These are phyloP conservation scores for Fusarium dimerum DNA, from an alignment of 2,329 filamentous ascomycete genomes.

Conservation along the genomic window DNA sequence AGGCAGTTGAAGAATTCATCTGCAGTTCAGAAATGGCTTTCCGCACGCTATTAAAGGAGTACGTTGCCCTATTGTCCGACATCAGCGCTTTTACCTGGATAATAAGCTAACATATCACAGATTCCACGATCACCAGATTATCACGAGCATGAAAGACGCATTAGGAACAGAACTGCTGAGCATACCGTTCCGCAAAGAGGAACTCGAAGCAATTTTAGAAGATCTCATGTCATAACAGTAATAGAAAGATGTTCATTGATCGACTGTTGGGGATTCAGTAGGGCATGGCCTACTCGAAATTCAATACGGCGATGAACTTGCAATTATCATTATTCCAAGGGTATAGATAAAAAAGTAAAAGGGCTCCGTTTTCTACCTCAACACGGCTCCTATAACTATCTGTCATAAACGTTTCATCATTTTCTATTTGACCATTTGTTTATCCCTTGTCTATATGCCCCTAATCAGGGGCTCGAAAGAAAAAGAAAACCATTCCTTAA, in stretches of 20 bases:
- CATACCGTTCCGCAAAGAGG: slow-evolving; percentile 82
- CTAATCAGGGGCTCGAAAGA: neutral
- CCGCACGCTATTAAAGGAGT: slow-evolving; percentile 90
- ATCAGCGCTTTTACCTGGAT: neutral
- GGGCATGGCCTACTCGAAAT: slow-evolving; percentile 6
- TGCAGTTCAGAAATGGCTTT: slow-evolving; percentile 97
- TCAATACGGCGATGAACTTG: slow-evolving; percentile 1
- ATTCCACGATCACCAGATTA: slow-evolving; percentile 97
- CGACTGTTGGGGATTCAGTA: slow-evolving; percentile 10
- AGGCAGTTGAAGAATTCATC: slow-evolving; percentile 94
- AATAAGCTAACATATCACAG: slow-evolving; percentile 43
- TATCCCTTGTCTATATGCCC: slow-evolving; percentile 5
- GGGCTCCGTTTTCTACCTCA: slow-evolving; percentile 1
- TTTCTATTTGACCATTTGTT: slow-evolving; percentile 18
- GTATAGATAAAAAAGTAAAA: slow-evolving; percentile 17
- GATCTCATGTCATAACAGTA: slow-evolving; percentile 51
- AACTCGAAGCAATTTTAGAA: slow-evolving; percentile 85
- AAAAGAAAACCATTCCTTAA: slow-evolving; percentile 15
- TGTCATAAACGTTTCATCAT: slow-evolving; percentile 24
- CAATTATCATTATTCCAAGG: slow-evolving; percentile 9
- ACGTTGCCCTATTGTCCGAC: slow-evolving; percentile 32
- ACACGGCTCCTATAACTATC: slow-evolving; percentile 4
- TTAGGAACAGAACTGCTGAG: slow-evolving; percentile 83
- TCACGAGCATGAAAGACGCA: slow-evolving; percentile 82
- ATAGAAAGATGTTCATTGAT: slow-evolving; percentile 5